Conservation (phyloP, 1,284 basidiomycete genomes). For the Tilletia setariae region DNA sequence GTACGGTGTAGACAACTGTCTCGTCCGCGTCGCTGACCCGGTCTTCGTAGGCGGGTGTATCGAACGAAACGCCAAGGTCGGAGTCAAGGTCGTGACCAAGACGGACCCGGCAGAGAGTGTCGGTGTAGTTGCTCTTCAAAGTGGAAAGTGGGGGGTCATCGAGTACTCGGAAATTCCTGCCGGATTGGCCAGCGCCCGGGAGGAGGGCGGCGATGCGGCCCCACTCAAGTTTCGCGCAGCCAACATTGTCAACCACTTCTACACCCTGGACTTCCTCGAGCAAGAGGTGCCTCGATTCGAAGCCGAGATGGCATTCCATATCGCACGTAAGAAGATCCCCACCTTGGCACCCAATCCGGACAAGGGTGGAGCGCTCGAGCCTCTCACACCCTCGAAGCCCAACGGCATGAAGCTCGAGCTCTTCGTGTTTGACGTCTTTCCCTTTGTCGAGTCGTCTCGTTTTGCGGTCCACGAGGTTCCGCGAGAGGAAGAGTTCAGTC, state of each 20-base stretch:
- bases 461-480: slow-evolving; percentile 87
- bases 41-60: slow-evolving; percentile 93
- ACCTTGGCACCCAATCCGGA: slow-evolving; percentile 59
- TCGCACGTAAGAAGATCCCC: slow-evolving; percentile 96
- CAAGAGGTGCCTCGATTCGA: slow-evolving; percentile 74
- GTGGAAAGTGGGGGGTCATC: slow-evolving; percentile 81
- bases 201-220: slow-evolving; percentile 61
- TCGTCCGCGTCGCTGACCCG: slow-evolving; percentile 94
- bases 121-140: slow-evolving; percentile 83
- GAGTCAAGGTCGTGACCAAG: slow-evolving; percentile 95
- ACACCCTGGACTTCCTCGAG: slow-evolving; percentile 81
- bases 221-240: slow-evolving; percentile 80
- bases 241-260: slow-evolving; percentile 99
- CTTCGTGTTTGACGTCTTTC: slow-evolving; percentile 99
- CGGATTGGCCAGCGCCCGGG: slow-evolving; percentile 73
- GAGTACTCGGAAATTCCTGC: slow-evolving; percentile 95
- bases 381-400: slow-evolving; percentile 76
- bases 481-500: slow-evolving; percentile 87
- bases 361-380: slow-evolving; percentile 65
- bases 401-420: slow-evolving; percentile 99
- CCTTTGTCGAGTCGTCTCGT: slow-evolving; percentile 66
- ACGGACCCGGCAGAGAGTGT: slow-evolving; percentile 81
- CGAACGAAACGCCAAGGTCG: slow-evolving; percentile 76
- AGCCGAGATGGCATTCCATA: slow-evolving; percentile 87
- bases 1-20: slow-evolving; percentile 98